Evolutionary conservation across 495 filamentous ascomycete species (phyloP), one percentile per base, ranked within the genome.

Genomic region (Aspergillus panamensis): DNA sequence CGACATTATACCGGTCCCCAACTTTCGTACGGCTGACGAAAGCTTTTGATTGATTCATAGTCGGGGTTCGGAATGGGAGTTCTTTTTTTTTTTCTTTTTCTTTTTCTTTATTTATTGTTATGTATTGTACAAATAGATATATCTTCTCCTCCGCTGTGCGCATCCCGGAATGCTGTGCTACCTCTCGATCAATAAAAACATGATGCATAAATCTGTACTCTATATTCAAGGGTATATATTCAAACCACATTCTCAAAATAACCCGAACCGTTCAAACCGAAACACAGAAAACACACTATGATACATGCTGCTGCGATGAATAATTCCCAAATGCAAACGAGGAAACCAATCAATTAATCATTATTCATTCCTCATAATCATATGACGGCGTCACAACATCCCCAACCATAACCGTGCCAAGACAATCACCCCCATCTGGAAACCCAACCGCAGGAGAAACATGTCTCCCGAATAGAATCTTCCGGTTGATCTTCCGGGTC

Each of bases 391-490:
- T 53, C 55, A 79, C 75, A 32, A 68, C 48, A 64, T 79, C 76
- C 17, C 76, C 76, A 35, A 77, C 73, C 74, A 74, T 77, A 31
- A 79, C 58, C 6, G 66, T 73, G 54, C 65, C 57, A 43, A 60
- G 59, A 45, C 40, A 56, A n/a, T 69, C 55, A 7, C 53, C 2
- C 20, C 37, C 55, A 6, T 60, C 54, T 0, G 60, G 59, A 19
- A 56, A 30, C 29, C 69, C 67, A 8, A 48, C 51, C 1, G 12
- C 31, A 1, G 72, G 64, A 35, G 73, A 66, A 14, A 87, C 84
- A 72, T 97, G 93, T 54, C 85, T 80, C 12, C 93, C 93, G 74
- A 97, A 97, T 48, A 87, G 85, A 12, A 96, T 84, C 72, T 88
- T 91, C 0, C 91, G 90, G 32, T 87, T 84, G 31, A 89, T 81